Percentiles rank a stretch among this genome's conserved stretches.
Conservation (phyloP, 1,139 yeast genomes). For the Scheffersomyces cryptocercus region DNA sequence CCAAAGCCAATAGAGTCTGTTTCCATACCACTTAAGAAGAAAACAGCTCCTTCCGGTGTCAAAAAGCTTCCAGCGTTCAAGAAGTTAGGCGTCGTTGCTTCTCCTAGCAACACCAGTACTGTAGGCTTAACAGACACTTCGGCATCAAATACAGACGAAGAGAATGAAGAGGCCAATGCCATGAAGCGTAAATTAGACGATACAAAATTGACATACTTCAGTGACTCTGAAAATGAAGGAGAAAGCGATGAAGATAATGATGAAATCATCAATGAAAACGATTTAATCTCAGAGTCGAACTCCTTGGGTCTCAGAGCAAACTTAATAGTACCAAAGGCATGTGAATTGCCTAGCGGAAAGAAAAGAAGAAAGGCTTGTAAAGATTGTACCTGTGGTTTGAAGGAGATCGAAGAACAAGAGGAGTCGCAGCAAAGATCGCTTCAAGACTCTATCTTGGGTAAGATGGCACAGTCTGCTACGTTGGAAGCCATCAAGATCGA, state of each 20-base stretch:
- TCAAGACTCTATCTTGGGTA: constrained; percentile 47
- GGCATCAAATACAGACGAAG: constrained; percentile 36
- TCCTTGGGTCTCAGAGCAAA: constrained; percentile 23
- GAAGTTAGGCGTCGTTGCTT: constrained; percentile 9
- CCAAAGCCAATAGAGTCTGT: constrained; percentile 38
- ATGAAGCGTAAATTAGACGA: constrained; percentile 47
- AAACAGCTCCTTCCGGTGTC: constrained; percentile 12
- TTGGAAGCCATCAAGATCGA: constrained; percentile 57
- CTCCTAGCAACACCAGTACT: constrained; percentile 8
- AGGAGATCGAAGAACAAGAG: constrained; percentile 69
- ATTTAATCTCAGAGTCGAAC: constrained; percentile 30
- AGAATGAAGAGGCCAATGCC: constrained; percentile 36
- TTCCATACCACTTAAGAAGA: constrained; percentile 28
- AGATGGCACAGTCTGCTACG: constrained; percentile 54
- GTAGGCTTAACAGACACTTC: constrained; percentile 48
- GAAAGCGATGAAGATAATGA: constrained; percentile 47
- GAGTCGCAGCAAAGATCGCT: constrained; percentile 48
- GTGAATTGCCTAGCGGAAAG: constrained; percentile 56
- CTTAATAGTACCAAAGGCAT: constrained; percentile 48
- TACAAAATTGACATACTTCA: constrained; percentile 52
- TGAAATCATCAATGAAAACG: constrained; percentile 46
- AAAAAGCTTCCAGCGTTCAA: constrained; percentile 12
- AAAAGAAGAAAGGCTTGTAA: constrained; percentile 87
- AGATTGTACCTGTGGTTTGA: constrained; percentile 96
- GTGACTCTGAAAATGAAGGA: constrained; percentile 44